phyloP scores from a whole-genome alignment of 345 rosid genomes.

The Hibiscus tridactylites region DNA sequence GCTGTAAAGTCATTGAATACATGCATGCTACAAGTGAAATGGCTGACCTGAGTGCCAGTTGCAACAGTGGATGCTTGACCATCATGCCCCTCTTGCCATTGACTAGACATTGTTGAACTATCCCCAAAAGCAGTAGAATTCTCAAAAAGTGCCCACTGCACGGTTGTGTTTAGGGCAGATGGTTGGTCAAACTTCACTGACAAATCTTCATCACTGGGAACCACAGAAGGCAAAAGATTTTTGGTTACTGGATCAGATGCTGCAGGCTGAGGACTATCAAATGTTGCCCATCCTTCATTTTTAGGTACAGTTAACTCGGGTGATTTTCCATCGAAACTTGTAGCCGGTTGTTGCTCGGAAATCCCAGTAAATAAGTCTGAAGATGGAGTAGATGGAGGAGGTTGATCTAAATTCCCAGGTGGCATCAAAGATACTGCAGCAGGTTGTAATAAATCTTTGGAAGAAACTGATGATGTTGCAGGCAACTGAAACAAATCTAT shows the following conservation, averaged over 20 bases:
- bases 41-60: conserved; percentile 42
- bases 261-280: conserved; percentile 51
- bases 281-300: conserved; percentile 94
- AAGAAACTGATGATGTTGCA: conserved; percentile 30
- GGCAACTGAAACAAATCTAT: conserved; percentile 65
- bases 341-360: conserved; percentile 35
- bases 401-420: conserved; percentile 30
- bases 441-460: conserved; percentile 32
- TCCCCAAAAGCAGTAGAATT: conserved; percentile 27
- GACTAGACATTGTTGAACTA: conserved; percentile 33
- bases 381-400: conserved; percentile 33
- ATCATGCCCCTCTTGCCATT: conserved; percentile 36
- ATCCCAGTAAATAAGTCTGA: conserved; percentile 45
- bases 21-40: background rate
- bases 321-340: conserved; percentile 18
- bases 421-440: conserved; percentile 22
- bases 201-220: conserved; percentile 25
- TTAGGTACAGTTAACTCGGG: conserved; percentile 32
- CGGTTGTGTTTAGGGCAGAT: conserved; percentile 29
- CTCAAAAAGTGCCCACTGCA: conserved; percentile 49
- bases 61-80: conserved; percentile 23
- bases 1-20: background rate
- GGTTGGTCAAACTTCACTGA: conserved; percentile 33
- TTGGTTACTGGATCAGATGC: conserved; percentile 25
- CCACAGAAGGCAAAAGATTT: conserved; percentile 19